Evolutionary conservation across 1,284 basidiomycete species (phyloP).

Genomic region (Naganishia albida): DNA sequence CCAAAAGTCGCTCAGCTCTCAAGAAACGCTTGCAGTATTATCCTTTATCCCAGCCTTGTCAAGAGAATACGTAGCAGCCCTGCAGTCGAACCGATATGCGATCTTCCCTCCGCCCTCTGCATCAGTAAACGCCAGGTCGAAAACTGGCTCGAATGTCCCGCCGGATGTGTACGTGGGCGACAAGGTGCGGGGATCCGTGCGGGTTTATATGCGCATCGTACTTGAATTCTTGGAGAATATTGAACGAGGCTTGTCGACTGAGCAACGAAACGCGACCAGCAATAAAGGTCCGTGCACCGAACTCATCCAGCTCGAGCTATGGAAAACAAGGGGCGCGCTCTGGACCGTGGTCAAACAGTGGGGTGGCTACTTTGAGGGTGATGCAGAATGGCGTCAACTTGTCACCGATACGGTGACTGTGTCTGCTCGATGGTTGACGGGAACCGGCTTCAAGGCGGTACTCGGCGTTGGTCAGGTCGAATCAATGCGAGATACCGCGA

Average conservation of each 20-base stretch:
- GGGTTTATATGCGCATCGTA: constrained; percentile 33
- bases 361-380: constrained; percentile 51
- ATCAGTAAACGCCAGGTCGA: constrained; percentile 7
- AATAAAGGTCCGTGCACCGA: not conserved
- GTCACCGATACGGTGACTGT: constrained; percentile 30
- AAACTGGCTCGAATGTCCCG: constrained; percentile 34
- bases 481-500: not conserved
- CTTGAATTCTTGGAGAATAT: constrained; percentile 35
- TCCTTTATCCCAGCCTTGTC: constrained; percentile 15
- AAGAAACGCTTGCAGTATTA: constrained; percentile 6
- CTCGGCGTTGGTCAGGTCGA: not conserved
- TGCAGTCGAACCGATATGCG: constrained; percentile 38
- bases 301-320: constrained; percentile 8
- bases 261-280: too few relatives aligned
- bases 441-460: not conserved
- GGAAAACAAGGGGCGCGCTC: constrained; percentile 33
- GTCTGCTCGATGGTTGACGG: not conserved
- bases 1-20: not conserved
- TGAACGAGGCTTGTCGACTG: not conserved
- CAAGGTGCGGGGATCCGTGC: constrained; percentile 42
- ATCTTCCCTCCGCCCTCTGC: constrained; percentile 43
- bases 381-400: constrained; percentile 38
- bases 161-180: constrained; percentile 45
- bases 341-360: constrained; percentile 44
- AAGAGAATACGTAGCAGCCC: constrained; percentile 35